These are phyloP conservation scores for Aspergillus novoparasiticus DNA, from an alignment of 2,329 filamentous ascomycete genomes.

Conservation along the genomic window DNA sequence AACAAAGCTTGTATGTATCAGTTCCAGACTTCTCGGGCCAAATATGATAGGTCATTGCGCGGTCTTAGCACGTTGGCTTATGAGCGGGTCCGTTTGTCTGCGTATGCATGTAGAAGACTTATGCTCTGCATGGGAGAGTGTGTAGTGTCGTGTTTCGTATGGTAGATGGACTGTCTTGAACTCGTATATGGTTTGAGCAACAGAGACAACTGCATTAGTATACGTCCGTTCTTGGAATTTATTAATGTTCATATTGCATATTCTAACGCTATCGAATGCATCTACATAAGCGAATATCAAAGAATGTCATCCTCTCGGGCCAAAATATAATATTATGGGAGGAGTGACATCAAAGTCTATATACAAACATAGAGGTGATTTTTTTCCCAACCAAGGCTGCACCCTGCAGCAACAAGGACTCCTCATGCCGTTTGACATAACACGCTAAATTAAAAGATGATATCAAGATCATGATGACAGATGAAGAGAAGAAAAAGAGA, in stretches of 20 bases:
- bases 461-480: slow-evolving; percentile 19
- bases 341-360: slow-evolving; percentile 33
- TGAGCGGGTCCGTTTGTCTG: background rate
- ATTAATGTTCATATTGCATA: background rate
- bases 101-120: background rate
- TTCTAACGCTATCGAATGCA: background rate
- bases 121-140: background rate
- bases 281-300: slow-evolving; percentile 11
- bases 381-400: slow-evolving; percentile 25
- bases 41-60: background rate
- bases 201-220: background rate
- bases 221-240: background rate
- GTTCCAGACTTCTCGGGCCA: background rate
- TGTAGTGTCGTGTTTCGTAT: background rate
- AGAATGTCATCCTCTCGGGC: slow-evolving; percentile 25
- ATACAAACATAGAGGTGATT: slow-evolving; percentile 33
- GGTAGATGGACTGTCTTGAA: background rate
- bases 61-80: background rate
- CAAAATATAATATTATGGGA: slow-evolving; percentile 23
- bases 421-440: slow-evolving; percentile 29
- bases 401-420: slow-evolving; percentile 20
- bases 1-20: background rate
- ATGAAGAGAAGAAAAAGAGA: slow-evolving; percentile 24
- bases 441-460: slow-evolving; percentile 29
- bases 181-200: too few species aligned